phyloP scores from a whole-genome alignment of 1,284 basidiomycete species.

The Leccinum pachyderme region DNA sequence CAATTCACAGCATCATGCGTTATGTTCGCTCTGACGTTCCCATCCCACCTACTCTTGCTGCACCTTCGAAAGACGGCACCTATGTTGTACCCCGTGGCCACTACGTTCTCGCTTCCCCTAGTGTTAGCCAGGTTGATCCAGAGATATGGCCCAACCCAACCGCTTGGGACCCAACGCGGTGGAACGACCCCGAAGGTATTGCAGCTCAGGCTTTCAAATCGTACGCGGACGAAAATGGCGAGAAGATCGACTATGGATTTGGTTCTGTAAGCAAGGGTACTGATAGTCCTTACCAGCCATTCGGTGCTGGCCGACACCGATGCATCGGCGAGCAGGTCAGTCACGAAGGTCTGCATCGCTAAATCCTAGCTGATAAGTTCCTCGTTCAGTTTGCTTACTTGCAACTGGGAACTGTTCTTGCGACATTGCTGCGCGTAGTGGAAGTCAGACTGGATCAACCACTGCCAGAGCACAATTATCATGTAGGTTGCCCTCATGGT shows the following conservation, averaged over 20 bases:
- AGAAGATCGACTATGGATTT: conserved; percentile 96
- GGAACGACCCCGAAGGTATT: conserved; percentile 78
- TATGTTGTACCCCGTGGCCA: conserved; percentile 93
- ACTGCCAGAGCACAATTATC: conserved; percentile 88
- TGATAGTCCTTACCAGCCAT: conserved; percentile 90
- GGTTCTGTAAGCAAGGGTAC: conserved; percentile 92
- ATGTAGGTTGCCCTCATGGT: conserved; percentile 52
- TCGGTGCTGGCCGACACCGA: conserved; percentile 92
- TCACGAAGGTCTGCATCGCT: conserved; percentile 4
- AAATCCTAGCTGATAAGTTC: conserved; percentile 5
- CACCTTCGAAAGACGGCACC: conserved; percentile 67
- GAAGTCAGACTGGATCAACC: conserved; percentile 67
- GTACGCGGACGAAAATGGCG: conserved; percentile 73
- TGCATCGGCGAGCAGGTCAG: conserved; percentile 91
- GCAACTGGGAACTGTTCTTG: conserved; percentile 85
- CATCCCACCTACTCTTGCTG: conserved; percentile 78
- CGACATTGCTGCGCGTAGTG: conserved; percentile 75
- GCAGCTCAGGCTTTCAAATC: conserved; percentile 74
- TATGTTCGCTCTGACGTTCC: conserved; percentile 84
- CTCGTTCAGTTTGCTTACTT: conserved; percentile 84
- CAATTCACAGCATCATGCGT: conserved; percentile 91
- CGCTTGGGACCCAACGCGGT: conserved; percentile 81
- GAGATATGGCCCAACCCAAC: conserved; percentile 74
- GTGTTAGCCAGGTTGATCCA: conserved; percentile 88
- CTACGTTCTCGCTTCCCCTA: conserved; percentile 89